Base-by-base conservation (phyloP, 202 grass and related monocot species). In the Setaria viridis region DNA sequence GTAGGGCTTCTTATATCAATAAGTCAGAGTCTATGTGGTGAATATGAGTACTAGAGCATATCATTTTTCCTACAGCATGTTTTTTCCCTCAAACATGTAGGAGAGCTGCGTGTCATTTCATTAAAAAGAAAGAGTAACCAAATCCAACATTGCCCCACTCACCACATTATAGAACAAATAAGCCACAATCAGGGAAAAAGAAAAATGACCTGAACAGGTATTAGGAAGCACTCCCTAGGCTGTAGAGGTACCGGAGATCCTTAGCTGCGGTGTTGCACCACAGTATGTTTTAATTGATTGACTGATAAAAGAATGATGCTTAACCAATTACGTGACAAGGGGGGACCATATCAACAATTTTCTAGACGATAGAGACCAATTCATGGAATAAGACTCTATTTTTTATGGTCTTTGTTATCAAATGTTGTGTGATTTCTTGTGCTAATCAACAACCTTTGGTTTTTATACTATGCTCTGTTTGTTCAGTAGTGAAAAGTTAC, bases 401-500 rank as follows among this genome's bases (percentile, higher is more conserved):
- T 82, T 67, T 76, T 13, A 35, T 77, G 49, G 48, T 57, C 9
- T 56, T 43, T 56, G 49, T 80, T 80, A 16, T 55, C 17, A 20
- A 82, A 58, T 82, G 9, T 71, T 70, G 33, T 62, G 20, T 68
- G 21, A n/a, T 41, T 39, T 65, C 60, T 72, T 88, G 53, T 70
- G 51, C 33, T 74, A 49, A 41, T 57, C 6, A 25, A 37, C 64
- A 64, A 64, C 13, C 21, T 73, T 39, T 72, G 62, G 35, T 16
- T 70, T 42, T 63, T 81, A 84, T 30, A 76, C 30, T 84, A 46
- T 48, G 33, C 30, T 88, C 53, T 72, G 37, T 86, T 79, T 90
- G 41, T 92, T 84, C 89, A 96, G 90, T 88, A 78, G 80, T 59
- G 91, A 94, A 82, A 76, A 91, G 53, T 80, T 94, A 87, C 84